Conservation (phyloP, 768 basidiomycete genomes). For the Xerocomus spinulosus region DNA sequence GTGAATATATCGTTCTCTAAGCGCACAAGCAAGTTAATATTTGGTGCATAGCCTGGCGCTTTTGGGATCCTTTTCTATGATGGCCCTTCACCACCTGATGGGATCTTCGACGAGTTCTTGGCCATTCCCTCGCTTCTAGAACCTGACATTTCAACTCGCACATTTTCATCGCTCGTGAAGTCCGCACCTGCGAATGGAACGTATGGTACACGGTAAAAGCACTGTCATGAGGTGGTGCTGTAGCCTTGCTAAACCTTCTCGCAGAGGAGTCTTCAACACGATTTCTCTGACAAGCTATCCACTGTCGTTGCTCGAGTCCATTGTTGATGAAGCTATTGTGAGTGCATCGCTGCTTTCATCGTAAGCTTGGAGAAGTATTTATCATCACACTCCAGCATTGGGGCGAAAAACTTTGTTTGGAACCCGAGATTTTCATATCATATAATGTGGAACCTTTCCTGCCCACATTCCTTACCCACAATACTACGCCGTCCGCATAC, state of each 20-base stretch:
- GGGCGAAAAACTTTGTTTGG: not conserved
- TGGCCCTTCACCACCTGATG: not conserved
- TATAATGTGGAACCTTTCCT: slow-evolving; percentile 46
- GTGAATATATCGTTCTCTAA: too few species aligned
- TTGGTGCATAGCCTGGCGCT: too few species aligned
- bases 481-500: slow-evolving; percentile 37
- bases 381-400: not conserved
- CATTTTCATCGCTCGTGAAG: too few species aligned
- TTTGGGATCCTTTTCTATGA: too few species aligned
- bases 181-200: too few species aligned
- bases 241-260: not conserved
- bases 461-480: slow-evolving; percentile 35
- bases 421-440: not conserved
- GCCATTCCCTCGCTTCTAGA: too few species aligned
- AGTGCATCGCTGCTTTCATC: slow-evolving; percentile 5
- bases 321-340: slow-evolving; percentile 9
- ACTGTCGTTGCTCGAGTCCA: slow-evolving; percentile 8
- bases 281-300: slow-evolving; percentile 2
- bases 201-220: too few species aligned
- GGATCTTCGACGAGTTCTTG: not conserved
- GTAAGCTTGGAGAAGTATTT: not conserved
- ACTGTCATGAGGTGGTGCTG: not conserved
- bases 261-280: not conserved
- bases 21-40: too few species aligned
- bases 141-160: too few species aligned